phyloP scores from a whole-genome alignment of 768 basidiomycete species.

The Thelephora ganbajun region DNA sequence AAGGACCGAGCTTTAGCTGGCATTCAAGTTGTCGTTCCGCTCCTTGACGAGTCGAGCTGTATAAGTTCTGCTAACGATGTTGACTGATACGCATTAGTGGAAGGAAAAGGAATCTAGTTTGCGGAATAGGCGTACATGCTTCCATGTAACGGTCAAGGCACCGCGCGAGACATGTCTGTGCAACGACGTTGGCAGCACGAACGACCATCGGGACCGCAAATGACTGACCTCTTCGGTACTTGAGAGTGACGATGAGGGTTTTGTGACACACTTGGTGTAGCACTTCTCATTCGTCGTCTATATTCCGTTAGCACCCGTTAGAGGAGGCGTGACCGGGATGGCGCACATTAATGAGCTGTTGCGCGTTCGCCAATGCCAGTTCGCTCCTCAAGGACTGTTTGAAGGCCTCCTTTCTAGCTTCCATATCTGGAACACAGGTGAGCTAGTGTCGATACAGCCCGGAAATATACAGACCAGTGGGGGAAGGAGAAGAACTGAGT shows the following conservation, averaged over 20 bases:
- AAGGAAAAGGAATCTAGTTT: not conserved
- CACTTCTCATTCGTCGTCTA: slow-evolving; percentile 76
- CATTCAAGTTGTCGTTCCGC: slow-evolving; percentile 14
- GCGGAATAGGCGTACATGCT: slow-evolving; percentile 46
- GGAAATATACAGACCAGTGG: slow-evolving; percentile 12
- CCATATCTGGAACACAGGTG: slow-evolving; percentile 18
- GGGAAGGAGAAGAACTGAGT: slow-evolving; percentile 17
- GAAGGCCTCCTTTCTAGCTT: slow-evolving; percentile 26
- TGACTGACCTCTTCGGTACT: slow-evolving; percentile 53
- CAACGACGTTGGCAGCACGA: not conserved
- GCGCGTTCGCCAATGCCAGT: slow-evolving; percentile 59
- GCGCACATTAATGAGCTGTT: slow-evolving; percentile 68
- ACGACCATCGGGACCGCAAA: not conserved
- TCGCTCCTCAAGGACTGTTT: slow-evolving; percentile 58
- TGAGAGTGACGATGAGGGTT: slow-evolving; percentile 57
- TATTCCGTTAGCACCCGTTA: not conserved
- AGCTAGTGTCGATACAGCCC: not conserved
- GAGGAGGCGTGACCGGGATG: not conserved
- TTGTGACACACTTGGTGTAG: slow-evolving; percentile 62
- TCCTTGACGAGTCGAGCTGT: slow-evolving; percentile 42
- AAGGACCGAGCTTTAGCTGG: no score
- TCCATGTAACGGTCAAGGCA: slow-evolving; percentile 80
- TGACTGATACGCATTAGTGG: slow-evolving; percentile 32
- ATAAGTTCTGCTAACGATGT: slow-evolving; percentile 64
- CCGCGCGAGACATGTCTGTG: slow-evolving; percentile 56